Base-by-base conservation (phyloP, 352 stramenopile genomes). In the Globisporangium sylvaticum region DNA sequence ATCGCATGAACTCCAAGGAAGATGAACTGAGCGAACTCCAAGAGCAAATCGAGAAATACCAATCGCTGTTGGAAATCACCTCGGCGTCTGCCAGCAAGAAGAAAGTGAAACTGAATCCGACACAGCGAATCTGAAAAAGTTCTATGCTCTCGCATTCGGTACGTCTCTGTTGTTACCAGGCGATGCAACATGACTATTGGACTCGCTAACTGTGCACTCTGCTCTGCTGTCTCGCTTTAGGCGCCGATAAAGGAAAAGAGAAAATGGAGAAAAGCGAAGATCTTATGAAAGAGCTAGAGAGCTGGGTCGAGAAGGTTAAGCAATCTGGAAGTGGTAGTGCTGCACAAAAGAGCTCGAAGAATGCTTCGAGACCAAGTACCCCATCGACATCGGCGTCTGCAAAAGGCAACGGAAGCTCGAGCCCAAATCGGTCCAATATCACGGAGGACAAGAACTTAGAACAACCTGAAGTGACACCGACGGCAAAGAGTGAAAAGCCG, bases 1-100 rank as follows among this genome's bases (percentile, higher is more conserved):
- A 94, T 62, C 84, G 87, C 0, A 95, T 95, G 87, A 95, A 95
- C 58, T 90, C 84, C 12, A 95, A 95, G 59, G 87, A 95, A 66
- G 87, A 95, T 61, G 87, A 95, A 65, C 58, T 95, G 6, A 88
- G 81, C 44, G 87, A 95, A 64, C 64, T 95, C 9, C 87, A 95
- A 57, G 87, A 95, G 44, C 87, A 95, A 56, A 72, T 95, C 25
- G 87, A 95, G 57, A 87, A 89, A 42, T 95, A 92, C 58, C 85
- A 95, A 58, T 83, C 81, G 9, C 71, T 95, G 1, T 53, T 95
- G 4, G 72, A 90, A 65, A 89, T 92, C 57, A 90, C 44, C 46
- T 65, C 52, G 7, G 25, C 39, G 22, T 69, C 77, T 15, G 62
- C 65, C 18, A 62, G 70, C 22, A 73, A 73, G 37, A 79, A 59